Evolutionary conservation across 192 early-diverging fungal species (phyloP), one percentile per base, ranked within the genome.

Genomic region (Lobulomyces angularis): DNA sequence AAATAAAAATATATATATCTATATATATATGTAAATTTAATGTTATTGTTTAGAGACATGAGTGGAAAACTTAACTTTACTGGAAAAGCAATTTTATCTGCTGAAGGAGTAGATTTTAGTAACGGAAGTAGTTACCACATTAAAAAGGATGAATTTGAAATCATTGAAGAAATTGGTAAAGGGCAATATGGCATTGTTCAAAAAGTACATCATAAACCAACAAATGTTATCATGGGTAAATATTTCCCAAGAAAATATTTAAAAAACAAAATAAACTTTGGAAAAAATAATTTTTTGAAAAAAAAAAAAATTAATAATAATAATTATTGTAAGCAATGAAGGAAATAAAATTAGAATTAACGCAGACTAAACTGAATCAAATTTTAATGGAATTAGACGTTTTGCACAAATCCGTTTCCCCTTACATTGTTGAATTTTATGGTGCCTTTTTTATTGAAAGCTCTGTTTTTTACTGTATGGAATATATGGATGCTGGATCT

Each of bases 401-500:
- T 20, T 63, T 96, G 37, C 90, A 96, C 65, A 80, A 85, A 53
- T 79, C 80, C 32, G 61, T 71, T 31, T 86, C 81, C 47, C 75
- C 83, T 1, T 86, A 81, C 41, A 94, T 97, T 65, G 84, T 97
- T n/a, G 89, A 92, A 22, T 97, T 97, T 50, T 97, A 94, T 63
- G 92, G 92, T 5, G 88, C 90, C 0, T 97, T 94, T 59, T 88
- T 91, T 43, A 78, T 88, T 45, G 91, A 95, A 50, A 81, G 80
- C n/a, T 87, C 86, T 57, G 91, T 95, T 6, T 95, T 92, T 56
- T 89, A 89, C 51, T 89, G 50, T 51, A 97, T 97, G 88, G 92
- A 97, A 61, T 97, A 74, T 51, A 97, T 97, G 92, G 92, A 97
- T 49, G 84, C 76, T 33, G 91, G 90, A 29, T 90, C 87, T n/a